phyloP scores from a whole-genome alignment of 345 rosid genomes.

The Leavenworthia alabamica region DNA sequence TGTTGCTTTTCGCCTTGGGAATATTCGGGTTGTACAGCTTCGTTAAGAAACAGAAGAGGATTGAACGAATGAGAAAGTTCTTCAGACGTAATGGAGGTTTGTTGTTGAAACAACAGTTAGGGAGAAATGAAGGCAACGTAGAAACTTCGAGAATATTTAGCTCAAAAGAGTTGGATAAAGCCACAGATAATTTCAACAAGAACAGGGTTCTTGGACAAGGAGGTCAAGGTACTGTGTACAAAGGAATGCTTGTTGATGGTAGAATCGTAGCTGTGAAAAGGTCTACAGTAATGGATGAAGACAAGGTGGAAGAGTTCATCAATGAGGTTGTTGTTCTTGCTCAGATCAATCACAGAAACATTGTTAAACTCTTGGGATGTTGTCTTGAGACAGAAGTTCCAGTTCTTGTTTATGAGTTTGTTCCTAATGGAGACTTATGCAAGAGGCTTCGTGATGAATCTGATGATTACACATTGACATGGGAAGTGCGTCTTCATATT shows the following conservation, averaged over 20 bases:
- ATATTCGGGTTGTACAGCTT: conserved; percentile 9
- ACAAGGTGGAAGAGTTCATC: conserved; percentile 30
- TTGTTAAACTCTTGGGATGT: conserved; percentile 32
- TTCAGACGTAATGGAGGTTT: conserved; percentile 30
- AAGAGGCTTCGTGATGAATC: conserved; percentile 19
- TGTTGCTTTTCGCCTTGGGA: conserved; percentile 13
- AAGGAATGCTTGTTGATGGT: conserved; percentile 26
- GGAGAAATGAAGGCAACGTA: conserved; percentile 18
- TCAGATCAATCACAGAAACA: conserved; percentile 25
- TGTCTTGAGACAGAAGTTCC: conserved; percentile 30
- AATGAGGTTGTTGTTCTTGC: conserved; percentile 30
- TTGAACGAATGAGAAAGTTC: background rate
- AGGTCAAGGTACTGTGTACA: conserved; percentile 33
- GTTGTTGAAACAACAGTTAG: conserved; percentile 24
- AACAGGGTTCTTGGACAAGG: conserved; percentile 30
- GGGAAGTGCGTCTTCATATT: conserved; percentile 18
- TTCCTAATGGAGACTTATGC: conserved; percentile 20
- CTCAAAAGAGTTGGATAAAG: conserved; percentile 22
- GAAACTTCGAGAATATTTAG: conserved; percentile 23
- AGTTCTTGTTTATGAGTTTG: conserved; percentile 23
- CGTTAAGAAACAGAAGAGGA: background rate
- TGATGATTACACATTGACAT: conserved; percentile 17
- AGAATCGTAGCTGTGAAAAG: conserved; percentile 22
- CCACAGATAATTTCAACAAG: conserved; percentile 24
- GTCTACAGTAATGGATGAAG: conserved; percentile 19